phyloP scores from a whole-genome alignment of 805 yeast species.

The Saccharomycopsis sp. region DNA sequence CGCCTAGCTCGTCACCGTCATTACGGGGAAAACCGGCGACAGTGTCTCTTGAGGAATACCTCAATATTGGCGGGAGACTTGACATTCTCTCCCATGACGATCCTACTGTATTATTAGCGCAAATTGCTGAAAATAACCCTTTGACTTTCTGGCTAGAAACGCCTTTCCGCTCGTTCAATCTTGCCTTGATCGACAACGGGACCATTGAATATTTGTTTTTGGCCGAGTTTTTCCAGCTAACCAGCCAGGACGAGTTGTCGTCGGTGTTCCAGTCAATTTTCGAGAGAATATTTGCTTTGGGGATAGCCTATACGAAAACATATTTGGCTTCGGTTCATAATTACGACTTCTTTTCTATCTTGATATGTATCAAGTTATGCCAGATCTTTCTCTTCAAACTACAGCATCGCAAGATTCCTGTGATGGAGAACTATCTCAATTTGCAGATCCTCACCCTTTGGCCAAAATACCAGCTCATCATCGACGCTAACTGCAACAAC shows the following conservation, averaged over 20 bases:
- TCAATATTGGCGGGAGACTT: slow-evolving; percentile 50
- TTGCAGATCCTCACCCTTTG: slow-evolving; percentile 62
- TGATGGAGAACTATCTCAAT: slow-evolving; percentile 63
- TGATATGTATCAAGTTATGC: slow-evolving; percentile 65
- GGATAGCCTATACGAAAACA: slow-evolving; percentile 41
- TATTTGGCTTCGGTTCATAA: slow-evolving; percentile 31
- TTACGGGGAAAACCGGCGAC: slow-evolving; percentile 11
- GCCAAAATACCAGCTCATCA: slow-evolving; percentile 76
- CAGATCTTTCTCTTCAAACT: slow-evolving; percentile 59
- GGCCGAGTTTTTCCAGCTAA: slow-evolving; percentile 58
- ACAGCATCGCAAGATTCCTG: slow-evolving; percentile 65
- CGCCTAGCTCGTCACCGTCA: not conserved
- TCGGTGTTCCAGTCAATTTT: slow-evolving; percentile 35
- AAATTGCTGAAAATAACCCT: slow-evolving; percentile 74
- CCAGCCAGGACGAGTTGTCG: slow-evolving; percentile 31
- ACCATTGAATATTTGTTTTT: slow-evolving; percentile 71
- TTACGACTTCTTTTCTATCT: slow-evolving; percentile 71
- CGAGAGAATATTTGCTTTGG: slow-evolving; percentile 44
- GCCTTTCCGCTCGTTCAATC: slow-evolving; percentile 63
- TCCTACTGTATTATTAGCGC: slow-evolving; percentile 67
- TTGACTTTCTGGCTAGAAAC: slow-evolving; percentile 63
- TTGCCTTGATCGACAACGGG: slow-evolving; percentile 70
- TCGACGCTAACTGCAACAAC: slow-evolving; percentile 72
- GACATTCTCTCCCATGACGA: slow-evolving; percentile 50
- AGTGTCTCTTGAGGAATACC: slow-evolving; percentile 42